Evolutionary conservation across 2,329 filamentous ascomycete genomes (phyloP).

Genomic region (Hymenoscyphus salicellus): DNA sequence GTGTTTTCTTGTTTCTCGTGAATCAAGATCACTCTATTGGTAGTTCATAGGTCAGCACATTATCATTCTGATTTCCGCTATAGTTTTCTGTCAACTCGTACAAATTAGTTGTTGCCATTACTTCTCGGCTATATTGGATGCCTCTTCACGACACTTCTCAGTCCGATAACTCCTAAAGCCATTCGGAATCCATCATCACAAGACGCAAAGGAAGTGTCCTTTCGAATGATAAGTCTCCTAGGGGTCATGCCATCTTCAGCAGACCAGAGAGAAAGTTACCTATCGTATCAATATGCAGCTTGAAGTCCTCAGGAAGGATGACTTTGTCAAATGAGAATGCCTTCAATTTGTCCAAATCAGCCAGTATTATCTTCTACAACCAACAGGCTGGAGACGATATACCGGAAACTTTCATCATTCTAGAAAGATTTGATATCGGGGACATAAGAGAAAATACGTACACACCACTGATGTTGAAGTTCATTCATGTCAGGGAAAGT

Average conservation of each 20-base stretch:
- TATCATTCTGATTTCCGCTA: background rate
- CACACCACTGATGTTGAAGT: no score
- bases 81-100: background rate
- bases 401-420: background rate
- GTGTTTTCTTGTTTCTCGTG: background rate
- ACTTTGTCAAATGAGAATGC: background rate
- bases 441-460: background rate
- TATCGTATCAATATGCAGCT: background rate
- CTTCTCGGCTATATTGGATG: background rate
- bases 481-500: background rate
- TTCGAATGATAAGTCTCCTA: background rate
- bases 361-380: background rate
- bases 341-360: background rate
- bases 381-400: background rate
- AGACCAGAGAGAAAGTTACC: background rate
- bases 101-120: background rate
- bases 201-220: background rate
- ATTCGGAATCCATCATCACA: slow-evolving; percentile 2
- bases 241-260: background rate
- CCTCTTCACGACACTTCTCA: background rate
- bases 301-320: background rate
- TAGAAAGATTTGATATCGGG: background rate
- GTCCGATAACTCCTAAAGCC: background rate
- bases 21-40: background rate
- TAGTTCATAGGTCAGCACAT: no score